Base-by-base conservation (phyloP, 148 eudicot species). In the Cornus florida region DNA sequence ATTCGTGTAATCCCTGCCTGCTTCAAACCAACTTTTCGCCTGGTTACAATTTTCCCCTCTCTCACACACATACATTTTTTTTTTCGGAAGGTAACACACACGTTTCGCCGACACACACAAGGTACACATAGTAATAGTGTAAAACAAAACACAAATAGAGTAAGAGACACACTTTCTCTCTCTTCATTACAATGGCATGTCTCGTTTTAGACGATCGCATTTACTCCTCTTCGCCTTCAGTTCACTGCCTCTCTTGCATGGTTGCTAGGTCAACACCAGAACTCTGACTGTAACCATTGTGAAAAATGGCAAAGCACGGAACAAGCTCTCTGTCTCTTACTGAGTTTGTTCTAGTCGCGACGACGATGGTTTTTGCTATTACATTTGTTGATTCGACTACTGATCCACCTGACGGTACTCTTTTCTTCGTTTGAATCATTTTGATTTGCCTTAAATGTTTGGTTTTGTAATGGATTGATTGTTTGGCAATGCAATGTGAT, bases 351-450 rank as follows among this genome's bases (percentile, higher is more conserved):
- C 74, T 86, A 76, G 82, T 91, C 79, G 80, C 23, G 66, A 62
- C 83, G 38, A 50, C 82, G 67, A 31, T 70, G 72, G 50, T 85
- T 8, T 71, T 84, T 73, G 13, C 41, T 73, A 75, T 77, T 32
- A 70, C 41, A 68, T 68, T 71, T 22, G 90, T 83, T 20, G 80
- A 77, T 57, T 92, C 85, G 13, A 88, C 88, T 73, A 94, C 98
- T 87, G 92, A 92, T 85, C 82, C 89, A 17, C 84, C 86, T 83
- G 97, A 94, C 68, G 88, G 94, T 94, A 86, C 38, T 72, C 78
- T 43, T 12, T 62, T 46, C 10, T 31, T 9, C 23, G 1, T 39
- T 41, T 62, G 66, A 14, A 13, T 62, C 35, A 31, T 60, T 20
- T 35, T 71, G 24, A 10, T 28, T 28, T 28, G 28, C 38, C 10